Conservation (phyloP, 768 basidiomycete species). For the Rhodotorula babjevae region DNA sequence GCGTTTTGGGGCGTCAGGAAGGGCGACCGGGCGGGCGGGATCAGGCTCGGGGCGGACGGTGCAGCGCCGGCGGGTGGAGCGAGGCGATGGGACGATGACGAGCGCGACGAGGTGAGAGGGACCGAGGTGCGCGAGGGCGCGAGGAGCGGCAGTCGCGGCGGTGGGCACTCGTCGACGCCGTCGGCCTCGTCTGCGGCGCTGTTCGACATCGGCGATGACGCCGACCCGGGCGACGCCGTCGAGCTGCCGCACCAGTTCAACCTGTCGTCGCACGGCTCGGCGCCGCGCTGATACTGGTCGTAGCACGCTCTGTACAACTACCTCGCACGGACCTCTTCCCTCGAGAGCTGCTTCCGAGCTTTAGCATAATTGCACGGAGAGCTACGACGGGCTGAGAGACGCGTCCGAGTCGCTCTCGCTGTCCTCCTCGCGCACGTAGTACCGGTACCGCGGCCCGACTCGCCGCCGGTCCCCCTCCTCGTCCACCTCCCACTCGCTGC, state of each 20-base stretch:
- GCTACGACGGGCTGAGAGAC: background rate
- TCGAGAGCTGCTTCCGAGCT: background rate
- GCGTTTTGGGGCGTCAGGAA: slow-evolving; percentile 19
- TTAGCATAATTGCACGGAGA: background rate
- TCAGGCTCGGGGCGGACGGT: background rate
- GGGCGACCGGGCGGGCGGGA: slow-evolving; percentile 15
- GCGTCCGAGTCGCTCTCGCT: slow-evolving; percentile 25
- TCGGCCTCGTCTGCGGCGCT: background rate
- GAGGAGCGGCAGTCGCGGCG: background rate
- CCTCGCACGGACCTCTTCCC: background rate
- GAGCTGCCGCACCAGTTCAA: slow-evolving; percentile 20
- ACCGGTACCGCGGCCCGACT: slow-evolving; percentile 22
- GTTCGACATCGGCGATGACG: slow-evolving; percentile 12
- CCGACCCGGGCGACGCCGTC: slow-evolving; percentile 11
- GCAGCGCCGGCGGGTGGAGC: background rate
- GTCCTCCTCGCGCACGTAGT: slow-evolving; percentile 33
- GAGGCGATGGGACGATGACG: background rate
- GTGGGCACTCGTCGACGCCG: background rate
- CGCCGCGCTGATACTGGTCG: background rate
- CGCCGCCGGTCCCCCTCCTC: slow-evolving; percentile 24
- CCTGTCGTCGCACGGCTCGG: background rate
- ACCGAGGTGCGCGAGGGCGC: too few relatives aligned
- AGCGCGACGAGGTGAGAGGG: background rate
- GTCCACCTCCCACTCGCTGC: slow-evolving; percentile 23
- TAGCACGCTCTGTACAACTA: background rate